Evolutionary conservation across 495 filamentous ascomycete genomes (phyloP), one percentile per base, ranked within the genome.

Genomic region (Extremus antarcticus): DNA sequence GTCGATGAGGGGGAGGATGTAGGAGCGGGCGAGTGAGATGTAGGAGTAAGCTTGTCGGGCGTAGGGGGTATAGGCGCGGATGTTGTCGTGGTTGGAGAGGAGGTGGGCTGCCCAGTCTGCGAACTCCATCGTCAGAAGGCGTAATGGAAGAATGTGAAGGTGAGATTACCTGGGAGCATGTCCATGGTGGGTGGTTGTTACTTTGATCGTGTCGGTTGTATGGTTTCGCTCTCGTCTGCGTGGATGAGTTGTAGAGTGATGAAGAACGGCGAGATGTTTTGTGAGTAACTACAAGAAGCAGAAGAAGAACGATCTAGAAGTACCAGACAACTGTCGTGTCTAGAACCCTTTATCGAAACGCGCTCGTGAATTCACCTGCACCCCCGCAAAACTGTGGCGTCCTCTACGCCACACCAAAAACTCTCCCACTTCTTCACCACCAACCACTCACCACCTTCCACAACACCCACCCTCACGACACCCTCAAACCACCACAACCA

Each of bases 1-100:
- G 47, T 73, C 58, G 53, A 82, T 67, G n/a, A 83, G 70, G 15
- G 69, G 66, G 51, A 49, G 43, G 51, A 54, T 20, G 52, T 50
- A 55, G 23, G 57, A 35, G 3, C 19, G 20, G 39, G 32, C 29
- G 32, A 45, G 10, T 2, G 41, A 35, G 29, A 51, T 11, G 25
- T 50, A 25, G 16, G 17, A 21, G 51, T 49, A 25, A 41, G 23
- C 22, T 41, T 48, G 45, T 46, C 20, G 53, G 43, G 53, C 46
- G 57, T 60, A 60, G 52, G 53, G 46, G 25, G 21, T 17, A 51
- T 55, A 60, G 54, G 48, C n/a, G 19, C 25, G 0, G 24, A 43
- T 16, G 20, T 38, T 17, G 23, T 24, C 40, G 17, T 57, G 45
- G 49, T 61, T 29, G 43, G 17, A 3, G 41, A 60, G 56, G 47